Conservation (phyloP, 192 early-diverging fungal species). For the Thamnidium elegans region DNA sequence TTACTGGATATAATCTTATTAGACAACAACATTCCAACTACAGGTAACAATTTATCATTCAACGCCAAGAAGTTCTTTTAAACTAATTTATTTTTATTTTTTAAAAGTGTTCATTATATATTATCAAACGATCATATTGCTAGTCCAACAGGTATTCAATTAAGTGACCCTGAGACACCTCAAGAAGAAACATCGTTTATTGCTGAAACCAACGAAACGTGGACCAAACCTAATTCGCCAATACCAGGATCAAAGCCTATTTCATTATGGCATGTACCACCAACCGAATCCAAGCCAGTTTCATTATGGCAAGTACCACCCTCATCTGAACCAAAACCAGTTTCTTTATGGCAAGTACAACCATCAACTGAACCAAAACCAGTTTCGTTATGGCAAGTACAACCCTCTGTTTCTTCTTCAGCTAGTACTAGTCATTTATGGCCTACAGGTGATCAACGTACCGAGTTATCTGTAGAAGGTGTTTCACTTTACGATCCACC, state of each 20-base stretch:
- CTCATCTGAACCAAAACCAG: too few species aligned
- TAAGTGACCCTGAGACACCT: neutral
- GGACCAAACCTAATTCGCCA: too few species aligned
- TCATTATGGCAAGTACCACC: slow-evolving; percentile 3
- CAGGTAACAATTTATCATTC: neutral
- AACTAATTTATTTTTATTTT: too few species aligned
- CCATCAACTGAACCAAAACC: too few species aligned
- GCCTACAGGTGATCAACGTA: neutral
- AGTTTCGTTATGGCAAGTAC: too few species aligned
- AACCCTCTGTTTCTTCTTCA: neutral
- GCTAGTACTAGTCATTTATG: neutral
- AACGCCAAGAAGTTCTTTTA: too few species aligned
- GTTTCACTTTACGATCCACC: neutral
- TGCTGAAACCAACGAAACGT: too few species aligned
- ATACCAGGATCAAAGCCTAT: too few species aligned
- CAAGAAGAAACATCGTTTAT: neutral
- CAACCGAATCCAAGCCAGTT: neutral
- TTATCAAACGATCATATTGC: neutral
- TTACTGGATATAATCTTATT: neutral
- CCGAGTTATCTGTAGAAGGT: neutral
- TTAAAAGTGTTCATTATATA: neutral
- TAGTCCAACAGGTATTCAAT: neutral
- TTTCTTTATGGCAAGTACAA: too few species aligned
- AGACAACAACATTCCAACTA: neutral
- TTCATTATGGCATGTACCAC: too few species aligned